Conservation (phyloP, 2,329 filamentous ascomycete genomes). For the Ceratocystis variospora region DNA sequence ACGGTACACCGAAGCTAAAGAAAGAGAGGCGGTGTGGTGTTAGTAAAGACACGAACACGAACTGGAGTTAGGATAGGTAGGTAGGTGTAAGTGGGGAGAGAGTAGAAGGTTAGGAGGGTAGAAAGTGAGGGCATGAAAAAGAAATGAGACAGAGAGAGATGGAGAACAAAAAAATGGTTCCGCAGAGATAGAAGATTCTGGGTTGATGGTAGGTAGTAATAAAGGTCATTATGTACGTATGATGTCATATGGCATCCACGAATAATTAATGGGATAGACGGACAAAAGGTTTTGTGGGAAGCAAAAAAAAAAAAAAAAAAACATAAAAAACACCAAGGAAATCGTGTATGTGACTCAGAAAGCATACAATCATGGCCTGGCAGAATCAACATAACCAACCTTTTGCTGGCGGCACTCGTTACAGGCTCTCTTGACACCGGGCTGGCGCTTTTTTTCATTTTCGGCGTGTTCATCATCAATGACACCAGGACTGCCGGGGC, state of each 20-base stretch:
- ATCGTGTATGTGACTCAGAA: conserved; percentile 18
- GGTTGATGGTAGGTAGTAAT: background rate
- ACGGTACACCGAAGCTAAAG: conserved; percentile 67
- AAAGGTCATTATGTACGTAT: background rate
- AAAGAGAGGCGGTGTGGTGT: conserved; percentile 1
- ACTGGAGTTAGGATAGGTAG: background rate
- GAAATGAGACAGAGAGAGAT: background rate
- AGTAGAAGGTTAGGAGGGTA: too few species aligned
- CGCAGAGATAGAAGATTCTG: background rate
- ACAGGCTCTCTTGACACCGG: conserved; percentile 64
- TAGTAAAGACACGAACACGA: background rate
- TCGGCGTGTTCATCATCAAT: conserved; percentile 44
- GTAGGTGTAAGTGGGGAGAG: too few species aligned
- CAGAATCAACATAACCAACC: conserved; percentile 35
- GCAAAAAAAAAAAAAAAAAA: too few species aligned
- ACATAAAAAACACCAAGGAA: background rate
- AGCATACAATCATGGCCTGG: background rate
- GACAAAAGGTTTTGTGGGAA: too few species aligned
- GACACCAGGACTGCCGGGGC: conserved; percentile 44
- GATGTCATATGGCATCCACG: background rate
- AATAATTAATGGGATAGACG: too few species aligned
- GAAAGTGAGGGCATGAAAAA: background rate
- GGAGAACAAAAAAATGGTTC: background rate
- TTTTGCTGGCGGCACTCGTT: conserved; percentile 80
- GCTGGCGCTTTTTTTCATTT: conserved; percentile 48